A percentile compares a stretch with the other conserved stretches of the same genome.
These are phyloP conservation scores for Cochlearia excelsa DNA, from an alignment of 345 rosid genomes.

Conservation along the genomic window DNA sequence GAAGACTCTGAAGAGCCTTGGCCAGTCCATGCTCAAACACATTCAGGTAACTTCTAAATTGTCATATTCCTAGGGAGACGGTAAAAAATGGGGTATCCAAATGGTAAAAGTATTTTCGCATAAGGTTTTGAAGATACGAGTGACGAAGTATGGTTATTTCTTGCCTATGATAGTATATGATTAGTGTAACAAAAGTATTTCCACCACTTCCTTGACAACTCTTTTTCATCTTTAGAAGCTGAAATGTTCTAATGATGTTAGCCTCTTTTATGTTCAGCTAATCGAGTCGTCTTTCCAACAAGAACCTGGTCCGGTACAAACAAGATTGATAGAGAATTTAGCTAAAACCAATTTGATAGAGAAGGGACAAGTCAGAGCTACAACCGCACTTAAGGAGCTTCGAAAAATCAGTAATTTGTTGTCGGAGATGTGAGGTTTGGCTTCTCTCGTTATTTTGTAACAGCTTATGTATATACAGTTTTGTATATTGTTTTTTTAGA, in stretches of 20 bases:
- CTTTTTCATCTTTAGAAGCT: not conserved
- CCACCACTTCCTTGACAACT: not conserved
- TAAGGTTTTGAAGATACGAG: too few species aligned
- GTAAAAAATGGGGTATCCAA: too few species aligned
- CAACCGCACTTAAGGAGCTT: slow-evolving; percentile 88
- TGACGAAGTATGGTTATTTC: too few species aligned
- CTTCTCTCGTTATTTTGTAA: too few species aligned
- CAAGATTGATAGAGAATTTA: slow-evolving; percentile 58
- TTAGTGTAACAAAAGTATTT: too few species aligned
- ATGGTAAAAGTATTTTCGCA: too few species aligned
- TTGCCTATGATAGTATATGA: too few species aligned
- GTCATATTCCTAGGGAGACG: too few species aligned
- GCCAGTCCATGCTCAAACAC: slow-evolving; percentile 88
- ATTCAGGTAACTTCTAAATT: slow-evolving; percentile 63
- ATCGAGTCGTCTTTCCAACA: slow-evolving; percentile 90
- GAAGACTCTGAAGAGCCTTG: slow-evolving; percentile 69
- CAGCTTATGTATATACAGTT: too few species aligned
- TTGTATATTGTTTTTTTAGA: too few species aligned
- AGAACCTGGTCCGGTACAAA: slow-evolving; percentile 58
- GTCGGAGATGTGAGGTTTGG: slow-evolving; percentile 67
- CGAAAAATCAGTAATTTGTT: slow-evolving; percentile 88
- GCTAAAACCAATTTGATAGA: slow-evolving; percentile 74
- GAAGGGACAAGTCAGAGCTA: slow-evolving; percentile 80
- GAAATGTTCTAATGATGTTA: not conserved
- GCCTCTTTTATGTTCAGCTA: slow-evolving; percentile 46